Conservation (phyloP, 805 yeast species). For the Myxozyma nipponensis region DNA sequence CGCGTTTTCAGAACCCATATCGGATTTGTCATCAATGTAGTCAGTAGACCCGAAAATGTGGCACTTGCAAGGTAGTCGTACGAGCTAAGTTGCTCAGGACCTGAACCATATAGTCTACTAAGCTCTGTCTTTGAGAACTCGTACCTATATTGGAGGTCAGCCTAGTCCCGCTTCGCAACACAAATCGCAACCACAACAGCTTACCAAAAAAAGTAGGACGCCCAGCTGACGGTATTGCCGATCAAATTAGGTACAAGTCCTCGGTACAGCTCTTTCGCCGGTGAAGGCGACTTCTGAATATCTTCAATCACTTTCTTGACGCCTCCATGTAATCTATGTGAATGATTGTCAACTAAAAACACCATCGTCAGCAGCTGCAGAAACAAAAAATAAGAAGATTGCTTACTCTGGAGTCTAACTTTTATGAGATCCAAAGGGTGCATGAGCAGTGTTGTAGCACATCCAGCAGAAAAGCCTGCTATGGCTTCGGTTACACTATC, state of each 20-base stretch:
- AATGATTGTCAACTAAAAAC: constrained; percentile 10
- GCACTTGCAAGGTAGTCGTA: constrained; percentile 53
- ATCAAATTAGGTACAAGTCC: constrained; percentile 76
- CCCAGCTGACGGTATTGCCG: constrained; percentile 89
- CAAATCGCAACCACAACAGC: constrained; percentile 35
- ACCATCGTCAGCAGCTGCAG: background rate
- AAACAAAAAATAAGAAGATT: background rate
- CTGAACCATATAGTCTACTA: background rate
- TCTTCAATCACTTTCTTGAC: constrained; percentile 6
- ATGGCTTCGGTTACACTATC: constrained; percentile 44
- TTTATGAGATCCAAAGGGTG: constrained; percentile 91
- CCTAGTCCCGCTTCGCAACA: background rate
- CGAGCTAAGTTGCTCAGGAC: constrained; percentile 37
- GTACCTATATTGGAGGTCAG: constrained; percentile 18
- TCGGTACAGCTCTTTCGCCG: constrained; percentile 49
- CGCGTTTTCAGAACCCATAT: constrained; percentile 94
- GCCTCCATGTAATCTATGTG: constrained; percentile 10
- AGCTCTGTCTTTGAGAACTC: constrained; percentile 13
- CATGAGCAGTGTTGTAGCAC: constrained; percentile 68
- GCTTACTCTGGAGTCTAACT: constrained; percentile 61
- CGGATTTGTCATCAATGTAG: constrained; percentile 81
- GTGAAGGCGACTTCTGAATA: constrained; percentile 12
- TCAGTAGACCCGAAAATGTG: constrained; percentile 66
- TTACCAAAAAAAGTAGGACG: constrained; percentile 76
- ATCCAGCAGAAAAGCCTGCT: constrained; percentile 79